Evolutionary conservation across 2,329 filamentous ascomycete species (phyloP), one percentile per base, ranked within the genome.

Genomic region (Curvularia sp.): DNA sequence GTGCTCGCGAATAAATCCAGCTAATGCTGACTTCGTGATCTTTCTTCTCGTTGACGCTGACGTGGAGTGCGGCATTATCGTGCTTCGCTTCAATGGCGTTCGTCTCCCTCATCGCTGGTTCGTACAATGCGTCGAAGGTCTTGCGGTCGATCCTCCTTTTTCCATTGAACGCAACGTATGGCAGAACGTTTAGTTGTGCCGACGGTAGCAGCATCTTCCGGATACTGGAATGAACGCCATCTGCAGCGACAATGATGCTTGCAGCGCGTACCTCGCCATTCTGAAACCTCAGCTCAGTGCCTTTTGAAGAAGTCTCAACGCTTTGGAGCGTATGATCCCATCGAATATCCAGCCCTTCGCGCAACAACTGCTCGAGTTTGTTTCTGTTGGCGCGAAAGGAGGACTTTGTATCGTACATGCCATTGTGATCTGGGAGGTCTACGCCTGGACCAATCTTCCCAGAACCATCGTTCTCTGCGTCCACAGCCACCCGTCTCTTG

Each of bases 1-100:
- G 69, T 9, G 74, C 68, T 0, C 79, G 73, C 2, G 79, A 80
- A 53, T 76, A 80, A 0, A 70, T 76, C 64, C 78, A 80, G 62
- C 73, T 79, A 15, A 80, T 57, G 43, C 68, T 73, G 15, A 76
- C 68, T 18, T 64, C 53, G 1, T 75, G 68, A 1, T 36, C 41
- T 13, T 42, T 57, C 5, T 59, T 56, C 3, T 67, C 58, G 49
- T 72, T 73, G 45, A 79, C 57, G n/a, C 71, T 71, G 39, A 79
- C 64, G 9, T 72, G 66, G 8, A 80, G 59, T 3, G 76, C 28
- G 1, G 60, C 59, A 15, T 67, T 60, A 1, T 59, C 61, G 3
- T 65, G 28, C 6, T 53, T 67, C 19, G 61, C 49, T 43, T 76
- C 70, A 12, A 76, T 39, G 1, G 74, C 55, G 47, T 34, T 65